Conservation (phyloP, 176 grass and related monocot species). For the Oryza australiensis region DNA sequence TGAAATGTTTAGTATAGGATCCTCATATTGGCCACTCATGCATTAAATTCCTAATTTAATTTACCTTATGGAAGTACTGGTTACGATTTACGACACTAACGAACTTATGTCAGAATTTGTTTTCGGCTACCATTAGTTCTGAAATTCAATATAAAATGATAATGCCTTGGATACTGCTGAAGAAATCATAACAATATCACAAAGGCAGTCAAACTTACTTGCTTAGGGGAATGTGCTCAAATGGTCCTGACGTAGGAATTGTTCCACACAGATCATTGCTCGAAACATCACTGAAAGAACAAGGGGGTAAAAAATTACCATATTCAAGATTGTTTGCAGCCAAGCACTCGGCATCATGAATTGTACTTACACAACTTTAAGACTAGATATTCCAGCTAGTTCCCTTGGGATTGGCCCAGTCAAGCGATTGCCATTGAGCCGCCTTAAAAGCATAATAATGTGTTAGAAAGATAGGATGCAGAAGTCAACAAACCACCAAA, state of each 20-base stretch:
- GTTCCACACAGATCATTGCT: conserved; percentile 90
- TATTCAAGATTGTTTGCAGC: background rate
- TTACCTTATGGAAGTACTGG: background rate
- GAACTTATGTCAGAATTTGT: background rate
- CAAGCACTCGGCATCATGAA: conserved; percentile 6
- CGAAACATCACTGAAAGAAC: conserved; percentile 80
- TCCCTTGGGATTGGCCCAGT: conserved; percentile 93
- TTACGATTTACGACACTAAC: background rate
- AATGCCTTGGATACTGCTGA: background rate
- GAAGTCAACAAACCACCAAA: background rate
- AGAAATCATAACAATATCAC: background rate
- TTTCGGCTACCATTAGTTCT: background rate
- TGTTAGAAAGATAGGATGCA: conserved; percentile 25
- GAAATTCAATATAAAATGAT: background rate
- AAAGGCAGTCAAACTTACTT: conserved; percentile 67
- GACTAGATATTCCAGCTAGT: conserved; percentile 62
- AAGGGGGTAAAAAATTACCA: conserved; percentile 27
- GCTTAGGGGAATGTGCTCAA: conserved; percentile 87
- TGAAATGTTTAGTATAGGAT: background rate
- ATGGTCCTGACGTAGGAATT: conserved; percentile 88
- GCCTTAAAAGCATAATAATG: conserved; percentile 53
- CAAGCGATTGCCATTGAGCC: conserved; percentile 87
- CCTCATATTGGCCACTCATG: background rate
- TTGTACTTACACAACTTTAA: conserved; percentile 95
- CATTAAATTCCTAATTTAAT: background rate